A percentile compares a stretch with the other conserved stretches of the same genome.
These are phyloP conservation scores for Rhinocladiella similis DNA, from an alignment of 2,329 filamentous ascomycete genomes.

Conservation along the genomic window DNA sequence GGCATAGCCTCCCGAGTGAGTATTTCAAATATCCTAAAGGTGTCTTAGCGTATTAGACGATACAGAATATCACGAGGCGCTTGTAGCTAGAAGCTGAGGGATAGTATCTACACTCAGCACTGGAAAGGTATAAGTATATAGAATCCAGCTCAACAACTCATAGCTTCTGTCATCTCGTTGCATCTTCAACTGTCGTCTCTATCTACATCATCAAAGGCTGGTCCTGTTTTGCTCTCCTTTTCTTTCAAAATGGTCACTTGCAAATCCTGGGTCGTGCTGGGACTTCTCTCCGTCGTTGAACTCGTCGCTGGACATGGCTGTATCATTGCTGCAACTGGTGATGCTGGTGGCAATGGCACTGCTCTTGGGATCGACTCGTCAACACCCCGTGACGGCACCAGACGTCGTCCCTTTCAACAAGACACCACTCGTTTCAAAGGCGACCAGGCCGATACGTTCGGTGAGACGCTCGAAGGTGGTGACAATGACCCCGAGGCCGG, in stretches of 20 bases:
- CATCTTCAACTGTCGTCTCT: not conserved
- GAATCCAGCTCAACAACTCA: not conserved
- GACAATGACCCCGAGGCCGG: constrained; percentile 59
- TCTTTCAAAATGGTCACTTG: constrained; percentile 11
- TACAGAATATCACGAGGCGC: too few relatives aligned
- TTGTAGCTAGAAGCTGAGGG: too few relatives aligned
- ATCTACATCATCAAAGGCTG: constrained; percentile 1
- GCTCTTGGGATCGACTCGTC: constrained; percentile 54
- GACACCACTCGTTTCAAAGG: constrained; percentile 64
- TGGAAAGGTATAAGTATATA: not conserved
- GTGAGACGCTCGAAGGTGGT: constrained; percentile 60
- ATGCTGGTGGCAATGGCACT: constrained; percentile 55
- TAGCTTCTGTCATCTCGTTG: not conserved
- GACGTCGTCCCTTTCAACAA: constrained; percentile 62
- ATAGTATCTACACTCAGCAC: not conserved
- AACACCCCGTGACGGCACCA: constrained; percentile 63
- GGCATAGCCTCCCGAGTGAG: too few relatives aligned
- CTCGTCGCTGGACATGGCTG: constrained; percentile 63
- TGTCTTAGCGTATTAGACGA: too few relatives aligned
- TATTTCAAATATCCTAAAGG: too few relatives aligned
- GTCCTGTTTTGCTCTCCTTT: not conserved
- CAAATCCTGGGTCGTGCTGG: constrained; percentile 32
- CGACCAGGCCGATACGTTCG: constrained; percentile 52
- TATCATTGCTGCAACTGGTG: constrained; percentile 59
- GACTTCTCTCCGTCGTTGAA: constrained; percentile 54